These are phyloP conservation scores for Phytopythium montanum DNA, from an alignment of 352 stramenopile species.

Conservation along the genomic window DNA sequence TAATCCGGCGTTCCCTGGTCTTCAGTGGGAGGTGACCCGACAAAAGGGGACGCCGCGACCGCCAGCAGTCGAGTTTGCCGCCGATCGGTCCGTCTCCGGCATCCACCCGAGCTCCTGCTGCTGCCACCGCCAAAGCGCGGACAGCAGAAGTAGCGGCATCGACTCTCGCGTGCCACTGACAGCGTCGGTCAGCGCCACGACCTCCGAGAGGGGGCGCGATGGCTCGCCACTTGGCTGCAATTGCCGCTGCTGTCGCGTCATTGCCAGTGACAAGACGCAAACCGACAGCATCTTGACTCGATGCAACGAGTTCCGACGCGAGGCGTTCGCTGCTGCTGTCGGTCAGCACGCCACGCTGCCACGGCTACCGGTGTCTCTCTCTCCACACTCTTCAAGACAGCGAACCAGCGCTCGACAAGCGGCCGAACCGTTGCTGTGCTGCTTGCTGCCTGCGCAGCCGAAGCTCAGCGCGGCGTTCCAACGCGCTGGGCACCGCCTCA, in stretches of 20 bases:
- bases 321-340: constrained; percentile 2
- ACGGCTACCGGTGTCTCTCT: neutral
- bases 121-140: neutral
- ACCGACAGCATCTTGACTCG: neutral
- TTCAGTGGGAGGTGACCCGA: neutral
- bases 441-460: constrained; percentile 21
- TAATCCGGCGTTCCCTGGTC: neutral
- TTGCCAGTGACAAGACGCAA: neutral
- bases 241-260: neutral
- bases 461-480: constrained; percentile 2
- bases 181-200: neutral
- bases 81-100: neutral
- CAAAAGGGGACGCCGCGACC: neutral
- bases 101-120: neutral
- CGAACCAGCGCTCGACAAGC: neutral
- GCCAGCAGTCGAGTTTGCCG: neutral
- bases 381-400: neutral
- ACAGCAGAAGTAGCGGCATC: neutral
- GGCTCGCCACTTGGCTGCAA: neutral
- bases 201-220: neutral
- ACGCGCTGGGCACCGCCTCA: neutral
- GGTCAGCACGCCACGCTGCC: neutral
- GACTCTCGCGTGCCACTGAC: neutral
- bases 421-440: constrained; percentile 19
- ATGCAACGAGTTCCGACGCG: neutral